Evolutionary conservation across 768 basidiomycete genomes (phyloP).

Genomic region (Mycena epipterygia): DNA sequence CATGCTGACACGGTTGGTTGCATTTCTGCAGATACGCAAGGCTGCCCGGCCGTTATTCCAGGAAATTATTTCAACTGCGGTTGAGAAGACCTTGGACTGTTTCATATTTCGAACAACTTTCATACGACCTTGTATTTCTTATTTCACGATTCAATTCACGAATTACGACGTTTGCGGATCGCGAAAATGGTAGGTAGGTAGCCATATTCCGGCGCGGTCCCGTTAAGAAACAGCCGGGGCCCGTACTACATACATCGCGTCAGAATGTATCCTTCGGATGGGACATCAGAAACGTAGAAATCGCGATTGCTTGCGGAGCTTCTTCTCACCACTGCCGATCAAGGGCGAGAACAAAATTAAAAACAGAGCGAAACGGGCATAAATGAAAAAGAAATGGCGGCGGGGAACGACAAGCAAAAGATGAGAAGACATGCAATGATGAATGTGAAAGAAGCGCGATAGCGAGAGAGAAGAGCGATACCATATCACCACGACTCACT

Average conservation of each 20-base stretch:
- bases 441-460: constrained; percentile 22
- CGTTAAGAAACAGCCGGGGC: too few species aligned
- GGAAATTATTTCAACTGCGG: constrained; percentile 70
- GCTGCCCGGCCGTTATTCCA: constrained; percentile 65
- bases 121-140: neutral
- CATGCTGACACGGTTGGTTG: neutral
- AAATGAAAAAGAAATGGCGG: constrained; percentile 16
- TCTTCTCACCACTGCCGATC: constrained; percentile 7
- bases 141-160: neutral
- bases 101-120: neutral
- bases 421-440: neutral
- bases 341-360: neutral
- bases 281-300: neutral
- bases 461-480: constrained; percentile 19
- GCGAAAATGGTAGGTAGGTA: too few species aligned
- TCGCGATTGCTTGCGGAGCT: constrained; percentile 24
- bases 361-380: constrained; percentile 15
- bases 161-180: neutral
- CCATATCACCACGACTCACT: constrained; percentile 20
- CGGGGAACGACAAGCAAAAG: constrained; percentile 6
- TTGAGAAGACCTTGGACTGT: constrained; percentile 37
- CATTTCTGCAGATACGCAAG: constrained; percentile 60
- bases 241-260: too few species aligned
- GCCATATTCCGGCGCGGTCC: too few species aligned
- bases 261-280: too few species aligned